Base-by-base conservation (phyloP, 2,329 filamentous ascomycete genomes). In the Trichoderma atrobrunneum region DNA sequence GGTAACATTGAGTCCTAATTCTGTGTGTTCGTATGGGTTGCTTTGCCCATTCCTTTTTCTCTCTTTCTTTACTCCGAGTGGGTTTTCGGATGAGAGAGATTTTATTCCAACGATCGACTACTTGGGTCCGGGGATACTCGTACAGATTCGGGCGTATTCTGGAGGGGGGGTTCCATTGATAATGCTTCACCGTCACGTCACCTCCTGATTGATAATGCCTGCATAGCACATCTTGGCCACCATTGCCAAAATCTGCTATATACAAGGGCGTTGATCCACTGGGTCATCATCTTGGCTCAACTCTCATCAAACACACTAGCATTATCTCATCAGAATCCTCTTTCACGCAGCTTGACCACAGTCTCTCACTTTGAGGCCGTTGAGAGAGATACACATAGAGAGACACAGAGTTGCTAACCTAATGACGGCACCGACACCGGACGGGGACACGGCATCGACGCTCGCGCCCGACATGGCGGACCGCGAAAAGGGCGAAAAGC, bases 381-480 rank as follows among this genome's bases (percentile, higher is more conserved):
- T 21, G 26, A 21, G n/a, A 54, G 21, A 24, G 48, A 24, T 43
- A 43, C 18, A 43, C 2, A 43, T 4, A 43, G 7, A 30, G 11
- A 24, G 8, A 43, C 0, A n/a, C 1, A n/a, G 36, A 51, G 48
- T 14, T 3, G 48, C 26, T 28, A 28, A 7, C 1, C 24, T 26
- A 14, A 69, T 61, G 66, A 51, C 66, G 64, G 51, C 32, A n/a
- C 16, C 32, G 16, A 36, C 32, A n/a, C 16, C 32, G 16, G 48
- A 57, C 70, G n/a, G 24, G 32, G 64, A 72, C 30, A 48, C 57
- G n/a, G 64, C 72, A 26, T 64, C 60, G 7, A 72, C 70, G 28
- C 62, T 72, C 36, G 34, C 56, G 43, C 43, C 56, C 56, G 36
- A 72, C 28, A 67, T 62, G 69, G 34, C 61, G 18, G 66, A 61